These are phyloP conservation scores for Entrophospora sp. DNA, from an alignment of 192 early-diverging fungal species.

Conservation along the genomic window DNA sequence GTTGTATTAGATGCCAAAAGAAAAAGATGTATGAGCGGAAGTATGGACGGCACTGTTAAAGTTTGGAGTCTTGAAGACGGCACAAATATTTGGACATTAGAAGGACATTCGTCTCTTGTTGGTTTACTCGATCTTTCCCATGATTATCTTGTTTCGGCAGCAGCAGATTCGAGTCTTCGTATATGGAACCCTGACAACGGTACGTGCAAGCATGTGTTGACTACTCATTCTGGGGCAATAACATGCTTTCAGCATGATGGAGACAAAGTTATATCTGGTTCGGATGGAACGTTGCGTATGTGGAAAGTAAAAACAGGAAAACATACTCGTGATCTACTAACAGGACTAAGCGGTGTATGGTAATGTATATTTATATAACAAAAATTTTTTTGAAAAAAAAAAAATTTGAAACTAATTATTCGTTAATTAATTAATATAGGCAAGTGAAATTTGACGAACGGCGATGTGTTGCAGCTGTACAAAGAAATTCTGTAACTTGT, in stretches of 20 bases:
- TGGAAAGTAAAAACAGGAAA: constrained; percentile 90
- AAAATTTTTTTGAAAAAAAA: not conserved
- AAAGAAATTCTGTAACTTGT: constrained; percentile 52
- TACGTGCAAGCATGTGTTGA: constrained; percentile 52
- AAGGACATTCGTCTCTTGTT: constrained; percentile 89
- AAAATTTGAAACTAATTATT: constrained; percentile 25
- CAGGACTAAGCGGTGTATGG: constrained; percentile 71
- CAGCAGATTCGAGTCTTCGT: constrained; percentile 86
- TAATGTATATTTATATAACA: constrained; percentile 70
- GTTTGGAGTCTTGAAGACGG: constrained; percentile 89
- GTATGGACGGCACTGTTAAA: constrained; percentile 84
- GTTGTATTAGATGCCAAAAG: too few species aligned
- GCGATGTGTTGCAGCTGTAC: constrained; percentile 69
- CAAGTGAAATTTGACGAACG: constrained; percentile 88
- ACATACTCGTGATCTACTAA: constrained; percentile 76
- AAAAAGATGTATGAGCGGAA: constrained; percentile 79
- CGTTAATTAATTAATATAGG: too few species aligned
- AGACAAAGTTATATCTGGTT: constrained; percentile 85
- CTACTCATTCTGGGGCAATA: constrained; percentile 77
- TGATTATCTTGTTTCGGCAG: constrained; percentile 83
- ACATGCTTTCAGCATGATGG: constrained; percentile 97
- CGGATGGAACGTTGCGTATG: constrained; percentile 86
- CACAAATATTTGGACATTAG: constrained; percentile 58
- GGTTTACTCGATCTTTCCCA: constrained; percentile 81
- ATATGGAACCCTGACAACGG: constrained; percentile 76